These are phyloP conservation scores for Lotus japonicus DNA, from an alignment of 306 rosid genomes.

Conservation along the genomic window DNA sequence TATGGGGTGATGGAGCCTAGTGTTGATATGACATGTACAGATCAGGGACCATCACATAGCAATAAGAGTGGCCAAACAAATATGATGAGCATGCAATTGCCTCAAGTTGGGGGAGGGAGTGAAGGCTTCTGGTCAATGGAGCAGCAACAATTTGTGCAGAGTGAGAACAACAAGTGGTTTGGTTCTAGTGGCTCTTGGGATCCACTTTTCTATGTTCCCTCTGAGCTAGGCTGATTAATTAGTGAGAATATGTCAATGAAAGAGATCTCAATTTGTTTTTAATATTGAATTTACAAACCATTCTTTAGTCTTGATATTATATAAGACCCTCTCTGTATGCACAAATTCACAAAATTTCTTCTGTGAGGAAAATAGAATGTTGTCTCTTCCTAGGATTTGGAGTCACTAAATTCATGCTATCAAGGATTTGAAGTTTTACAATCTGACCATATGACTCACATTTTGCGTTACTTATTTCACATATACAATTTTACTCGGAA, in stretches of 20 bases:
- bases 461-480: too few species aligned
- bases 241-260: background rate
- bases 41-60: conserved; percentile 18
- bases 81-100: conserved; percentile 23
- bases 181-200: conserved; percentile 35
- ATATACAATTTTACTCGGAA: too few species aligned
- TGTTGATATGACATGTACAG: conserved; percentile 18
- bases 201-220: conserved; percentile 34
- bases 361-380: background rate
- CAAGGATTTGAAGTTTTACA: too few species aligned
- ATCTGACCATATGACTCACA: too few species aligned
- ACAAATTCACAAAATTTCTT: background rate
- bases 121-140: conserved; percentile 31
- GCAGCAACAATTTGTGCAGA: conserved; percentile 28
- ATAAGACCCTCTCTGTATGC: background rate
- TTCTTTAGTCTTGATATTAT: conserved; percentile 10
- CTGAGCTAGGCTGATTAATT: conserved; percentile 35
- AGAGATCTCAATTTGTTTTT: too few species aligned
- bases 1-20: conserved; percentile 19
- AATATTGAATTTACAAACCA: background rate
- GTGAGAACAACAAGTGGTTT: conserved; percentile 35
- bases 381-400: background rate
- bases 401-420: too few species aligned
- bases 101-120: conserved; percentile 9
- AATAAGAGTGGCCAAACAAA: conserved; percentile 17